A percentile compares a stretch with the other conserved stretches of the same genome.
Conservation (phyloP, 495 filamentous ascomycete genomes). For the Penicillium simplicissimum region DNA sequence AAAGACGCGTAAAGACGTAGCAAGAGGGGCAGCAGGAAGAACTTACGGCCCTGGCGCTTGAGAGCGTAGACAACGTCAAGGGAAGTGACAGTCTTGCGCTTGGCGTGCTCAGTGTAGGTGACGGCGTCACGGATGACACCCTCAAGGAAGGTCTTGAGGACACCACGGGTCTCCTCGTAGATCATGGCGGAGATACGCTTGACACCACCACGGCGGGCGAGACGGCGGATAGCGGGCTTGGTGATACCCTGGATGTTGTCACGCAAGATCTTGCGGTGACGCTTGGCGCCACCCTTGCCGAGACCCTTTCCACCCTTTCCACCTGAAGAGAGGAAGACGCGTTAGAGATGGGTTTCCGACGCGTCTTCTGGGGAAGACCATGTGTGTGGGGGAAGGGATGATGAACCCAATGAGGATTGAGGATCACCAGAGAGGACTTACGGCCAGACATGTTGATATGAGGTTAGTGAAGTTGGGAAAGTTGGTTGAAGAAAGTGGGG, state of each 20-base stretch:
- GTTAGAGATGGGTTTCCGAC: conserved; percentile 35
- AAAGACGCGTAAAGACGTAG: conserved; percentile 24
- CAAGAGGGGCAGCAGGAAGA: neutral
- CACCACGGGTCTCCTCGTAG: conserved; percentile 99
- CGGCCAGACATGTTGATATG: conserved; percentile 66
- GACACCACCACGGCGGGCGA: conserved; percentile 98
- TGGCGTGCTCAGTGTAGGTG: conserved; percentile 98
- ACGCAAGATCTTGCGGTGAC: conserved; percentile 98
- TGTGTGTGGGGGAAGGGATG: neutral
- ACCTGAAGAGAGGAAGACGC: conserved; percentile 53
- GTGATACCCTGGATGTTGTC: conserved; percentile 99
- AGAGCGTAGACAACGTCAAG: conserved; percentile 97
- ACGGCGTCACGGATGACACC: conserved; percentile 99
- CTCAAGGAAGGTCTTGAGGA: conserved; percentile 99
- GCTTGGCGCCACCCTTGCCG: conserved; percentile 90
- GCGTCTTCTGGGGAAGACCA: conserved; percentile 18
- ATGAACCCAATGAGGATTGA: conserved; percentile 1
- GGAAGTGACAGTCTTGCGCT: conserved; percentile 97
- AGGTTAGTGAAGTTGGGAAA: conserved; percentile 36
- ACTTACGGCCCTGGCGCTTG: conserved; percentile 88
- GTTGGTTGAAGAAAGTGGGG: conserved; percentile 36
- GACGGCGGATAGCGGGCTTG: conserved; percentile 99
- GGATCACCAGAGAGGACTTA: conserved; percentile 44
- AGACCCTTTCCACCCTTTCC: conserved; percentile 99
- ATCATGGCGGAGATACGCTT: conserved; percentile 99